Evolutionary conservation across 192 early-diverging fungal genomes (phyloP), one percentile per base, ranked within the genome.

Genomic region (Dimargaris cristalligena): DNA sequence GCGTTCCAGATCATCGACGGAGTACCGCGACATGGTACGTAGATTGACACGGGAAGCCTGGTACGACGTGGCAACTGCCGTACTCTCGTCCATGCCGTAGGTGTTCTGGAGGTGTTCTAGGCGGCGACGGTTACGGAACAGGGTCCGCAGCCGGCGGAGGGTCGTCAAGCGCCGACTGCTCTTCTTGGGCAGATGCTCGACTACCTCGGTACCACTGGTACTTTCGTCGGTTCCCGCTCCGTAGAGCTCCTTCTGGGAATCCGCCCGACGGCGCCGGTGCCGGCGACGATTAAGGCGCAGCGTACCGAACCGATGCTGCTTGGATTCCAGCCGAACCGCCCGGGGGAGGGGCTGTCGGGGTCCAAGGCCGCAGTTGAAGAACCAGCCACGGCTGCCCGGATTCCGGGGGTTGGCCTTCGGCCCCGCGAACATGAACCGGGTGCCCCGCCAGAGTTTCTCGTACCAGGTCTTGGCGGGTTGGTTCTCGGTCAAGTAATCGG

Each of bases 371-470:
- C 18, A 34, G 26, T 57, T 57, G 55, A 57, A 35, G 20, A 57
- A 34, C 55, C 55, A 57, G 20, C 55, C 55, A 18, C 55, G 55
- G 23, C 55, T 57, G 0, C 55, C 55, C 16, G 55, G 55, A n/a
- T 57, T 26, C 18, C 28, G 26, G 3, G 33, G 18, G 32, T 57
- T 30, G 6, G 20, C 3, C n/a, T 35, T 34, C 32, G 55, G 55
- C 32, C 55, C 55, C 6, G 55, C 34, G 32, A 57, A 25, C 33
- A 57, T 31, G 33, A 35, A 57, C 3, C 33, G 4, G 32, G 34
- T n/a, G 13, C 18, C 11, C 13, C 55, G 31, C 11, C 55, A 11
- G 22, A 26, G 13, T 35, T 35, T 34, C 4, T 30, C 22, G 23
- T 26, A 50, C 55, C 55, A 35, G 26, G 35, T 38, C 14, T 26